Percentiles rank a stretch among this genome's conserved stretches.
Conservation (phyloP, 768 basidiomycete species). For the Tricholoma terreum region DNA sequence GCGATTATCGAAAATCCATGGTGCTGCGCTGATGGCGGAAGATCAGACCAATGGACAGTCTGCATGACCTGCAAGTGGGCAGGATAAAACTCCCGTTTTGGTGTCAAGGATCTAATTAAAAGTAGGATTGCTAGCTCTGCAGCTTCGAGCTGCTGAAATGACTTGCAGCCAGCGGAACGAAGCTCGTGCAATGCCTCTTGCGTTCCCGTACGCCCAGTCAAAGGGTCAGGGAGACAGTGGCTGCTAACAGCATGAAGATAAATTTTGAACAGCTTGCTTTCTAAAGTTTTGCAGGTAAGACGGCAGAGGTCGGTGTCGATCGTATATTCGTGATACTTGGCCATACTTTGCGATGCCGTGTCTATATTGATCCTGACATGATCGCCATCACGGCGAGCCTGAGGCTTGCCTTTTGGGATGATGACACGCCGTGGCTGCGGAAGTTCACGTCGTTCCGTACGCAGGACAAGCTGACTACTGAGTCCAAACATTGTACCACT, state of each 20-base stretch:
- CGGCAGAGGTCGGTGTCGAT: slow-evolving; percentile 32
- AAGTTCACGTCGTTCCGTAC: slow-evolving; percentile 10
- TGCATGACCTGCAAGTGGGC: slow-evolving; percentile 37
- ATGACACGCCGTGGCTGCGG: slow-evolving; percentile 30
- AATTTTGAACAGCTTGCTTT: slow-evolving; percentile 31
- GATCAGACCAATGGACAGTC: slow-evolving; percentile 30
- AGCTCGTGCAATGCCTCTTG: slow-evolving; percentile 42
- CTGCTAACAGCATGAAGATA: slow-evolving; percentile 47
- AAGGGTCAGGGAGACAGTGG: slow-evolving; percentile 39
- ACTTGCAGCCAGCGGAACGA: slow-evolving; percentile 32
- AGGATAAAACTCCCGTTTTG: slow-evolving; percentile 37
- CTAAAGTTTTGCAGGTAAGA: slow-evolving; percentile 28
- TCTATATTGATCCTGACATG: slow-evolving; percentile 19
- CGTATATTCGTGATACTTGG: slow-evolving; percentile 23
- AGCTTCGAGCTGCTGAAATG: slow-evolving; percentile 35
- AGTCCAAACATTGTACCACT: slow-evolving; percentile 45
- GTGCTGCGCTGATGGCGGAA: slow-evolving; percentile 29
- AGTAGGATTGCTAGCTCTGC: slow-evolving; percentile 30
- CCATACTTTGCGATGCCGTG: background rate
- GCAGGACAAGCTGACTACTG: slow-evolving; percentile 36
- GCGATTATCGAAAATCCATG: slow-evolving; percentile 19
- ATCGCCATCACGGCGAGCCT: slow-evolving; percentile 16
- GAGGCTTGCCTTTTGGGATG: slow-evolving; percentile 35
- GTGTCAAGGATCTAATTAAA: slow-evolving; percentile 32
- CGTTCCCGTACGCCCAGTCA: slow-evolving; percentile 41